Conservation (phyloP, 2,329 filamentous ascomycete genomes). For the Alternaria metachromatica region DNA sequence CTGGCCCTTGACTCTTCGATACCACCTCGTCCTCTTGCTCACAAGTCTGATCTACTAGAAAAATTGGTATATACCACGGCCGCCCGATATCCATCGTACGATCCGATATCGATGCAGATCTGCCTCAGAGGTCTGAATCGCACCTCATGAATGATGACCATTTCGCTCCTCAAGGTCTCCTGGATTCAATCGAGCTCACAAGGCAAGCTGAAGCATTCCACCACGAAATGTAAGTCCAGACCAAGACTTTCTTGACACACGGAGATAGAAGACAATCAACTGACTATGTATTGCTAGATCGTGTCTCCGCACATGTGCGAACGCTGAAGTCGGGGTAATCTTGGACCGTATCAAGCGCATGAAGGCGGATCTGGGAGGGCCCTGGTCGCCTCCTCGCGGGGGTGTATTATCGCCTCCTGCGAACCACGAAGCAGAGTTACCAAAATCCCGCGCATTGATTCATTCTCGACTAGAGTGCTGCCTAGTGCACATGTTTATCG, state of each 20-base stretch:
- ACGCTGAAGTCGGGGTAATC: slow-evolving; percentile 7
- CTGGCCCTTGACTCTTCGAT: background rate
- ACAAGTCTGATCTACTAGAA: background rate
- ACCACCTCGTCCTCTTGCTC: background rate
- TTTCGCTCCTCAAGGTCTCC: slow-evolving; percentile 2
- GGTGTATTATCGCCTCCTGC: background rate
- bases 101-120: slow-evolving; percentile 17
- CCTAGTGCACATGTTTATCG: slow-evolving; percentile 20
- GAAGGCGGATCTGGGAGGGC: slow-evolving; percentile 5
- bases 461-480: slow-evolving; percentile 16
- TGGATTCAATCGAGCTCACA: slow-evolving; percentile 14
- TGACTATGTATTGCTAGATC: background rate
- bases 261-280: background rate
- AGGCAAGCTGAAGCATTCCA: slow-evolving; percentile 12
- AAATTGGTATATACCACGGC: slow-evolving; percentile 21
- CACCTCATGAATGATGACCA: background rate
- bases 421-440: background rate
- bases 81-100: slow-evolving; percentile 16
- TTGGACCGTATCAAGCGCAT: slow-evolving; percentile 8
- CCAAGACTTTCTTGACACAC: background rate
- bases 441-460: slow-evolving; percentile 1
- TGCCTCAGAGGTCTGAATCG: slow-evolving; percentile 1
- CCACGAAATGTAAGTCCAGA: slow-evolving; percentile 11
- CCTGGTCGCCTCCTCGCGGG: background rate
- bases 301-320: slow-evolving; percentile 10